Evolutionary conservation across 23 red algal species (phyloP).

Genomic region (Chondrus crispus): DNA sequence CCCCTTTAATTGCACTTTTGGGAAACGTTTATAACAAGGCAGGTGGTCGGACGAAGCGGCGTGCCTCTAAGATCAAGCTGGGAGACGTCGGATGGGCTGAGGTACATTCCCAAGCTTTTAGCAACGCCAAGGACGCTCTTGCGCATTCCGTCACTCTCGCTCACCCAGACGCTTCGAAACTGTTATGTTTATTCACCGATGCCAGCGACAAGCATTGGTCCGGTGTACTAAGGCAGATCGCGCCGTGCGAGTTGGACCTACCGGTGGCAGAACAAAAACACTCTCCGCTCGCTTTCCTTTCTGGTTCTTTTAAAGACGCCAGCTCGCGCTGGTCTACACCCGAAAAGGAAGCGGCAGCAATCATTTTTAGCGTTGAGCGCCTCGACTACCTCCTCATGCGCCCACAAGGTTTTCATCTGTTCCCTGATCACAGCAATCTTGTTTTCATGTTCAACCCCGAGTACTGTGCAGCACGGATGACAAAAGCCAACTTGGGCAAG

Average conservation of each 20-base stretch:
- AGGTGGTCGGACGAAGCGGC: not conserved
- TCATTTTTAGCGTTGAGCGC: not conserved
- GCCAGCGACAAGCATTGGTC: not conserved
- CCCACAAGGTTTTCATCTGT: not conserved
- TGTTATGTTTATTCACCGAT: not conserved
- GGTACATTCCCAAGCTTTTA: not conserved
- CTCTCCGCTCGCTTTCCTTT: not conserved
- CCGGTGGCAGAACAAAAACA: not conserved
- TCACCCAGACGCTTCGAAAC: not conserved
- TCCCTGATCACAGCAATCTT: not conserved
- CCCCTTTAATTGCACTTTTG: not conserved
- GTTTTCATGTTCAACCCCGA: slow-evolving; percentile 27
- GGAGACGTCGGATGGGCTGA: not conserved
- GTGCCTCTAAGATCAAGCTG: not conserved
- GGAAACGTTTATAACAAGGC: not conserved
- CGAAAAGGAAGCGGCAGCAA: slow-evolving; percentile 3
- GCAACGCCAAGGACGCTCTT: not conserved
- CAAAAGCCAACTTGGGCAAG: not conserved
- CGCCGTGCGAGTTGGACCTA: not conserved
- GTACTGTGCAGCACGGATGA: not conserved
- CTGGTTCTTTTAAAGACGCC: not conserved
- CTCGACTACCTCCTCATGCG: not conserved
- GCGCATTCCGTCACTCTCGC: not conserved
- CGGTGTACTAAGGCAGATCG: not conserved
- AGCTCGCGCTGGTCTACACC: not conserved